Evolutionary conservation across 768 basidiomycete genomes (phyloP), one percentile per base, ranked within the genome.

Genomic region (Gymnopilus dilepis): DNA sequence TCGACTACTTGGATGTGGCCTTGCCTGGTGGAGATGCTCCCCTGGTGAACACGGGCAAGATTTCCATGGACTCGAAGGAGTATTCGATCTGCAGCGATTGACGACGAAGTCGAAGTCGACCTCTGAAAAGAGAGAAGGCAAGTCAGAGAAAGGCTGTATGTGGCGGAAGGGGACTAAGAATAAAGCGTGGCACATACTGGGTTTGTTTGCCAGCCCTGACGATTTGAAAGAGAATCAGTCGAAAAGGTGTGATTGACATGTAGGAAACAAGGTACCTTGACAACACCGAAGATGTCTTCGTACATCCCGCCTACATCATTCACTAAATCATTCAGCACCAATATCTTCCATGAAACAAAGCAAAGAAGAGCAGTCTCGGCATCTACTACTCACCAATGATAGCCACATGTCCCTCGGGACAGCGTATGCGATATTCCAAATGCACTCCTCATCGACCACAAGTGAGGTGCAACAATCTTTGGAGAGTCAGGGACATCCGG

Each of bases 381-480:
- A 6, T 34, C 33, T 34, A 28, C 6, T 9, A 53, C 63, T 50
- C 21, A 86, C 90, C 94, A 62, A 95, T 94, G 56, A 95, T 84
- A 21, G 94, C 93, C 24, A 95, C 92, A 71, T 95, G 94, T 9
- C 94, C 94, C 1, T 95, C 21, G 93, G 94, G 3, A 95, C 93
- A 28, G 82, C 1, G 93, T 95, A 72, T 95, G 93, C 5, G 90
- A 92, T 19, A 95, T 81, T 6, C 93, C 93, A 73, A 89, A 94
- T 5, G 89, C 89, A 15, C 94, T 92, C 55, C 88, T 78, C 6
- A 94, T 87, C 13, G 85, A 84, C 51, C 90, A 83, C 21, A 95
- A 71, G 73, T 92, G 80, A 0, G 93, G 94, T 4, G 94, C 93
- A 17, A 89, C 85, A 33, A 88, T 73, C 50, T 82, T 79, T 2